Evolutionary conservation across 1,139 yeast genomes (phyloP).

Genomic region (Kurtzmaniella natalensis): DNA sequence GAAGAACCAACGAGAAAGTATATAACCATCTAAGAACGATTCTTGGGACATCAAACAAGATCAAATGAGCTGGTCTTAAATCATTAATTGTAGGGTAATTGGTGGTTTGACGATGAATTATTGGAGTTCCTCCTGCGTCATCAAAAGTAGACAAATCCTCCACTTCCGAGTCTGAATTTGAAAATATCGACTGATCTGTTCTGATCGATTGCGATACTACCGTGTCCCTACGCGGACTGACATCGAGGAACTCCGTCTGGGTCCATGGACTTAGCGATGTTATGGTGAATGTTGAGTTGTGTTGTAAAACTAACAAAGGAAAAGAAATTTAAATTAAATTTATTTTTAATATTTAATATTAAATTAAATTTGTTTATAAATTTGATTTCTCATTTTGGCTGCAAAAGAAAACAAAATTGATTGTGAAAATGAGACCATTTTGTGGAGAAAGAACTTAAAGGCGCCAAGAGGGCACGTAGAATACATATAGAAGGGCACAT

Average conservation of each 20-base stretch:
- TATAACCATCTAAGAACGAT: slow-evolving; percentile 48
- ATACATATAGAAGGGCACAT: too few relatives aligned
- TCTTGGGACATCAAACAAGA: slow-evolving; percentile 27
- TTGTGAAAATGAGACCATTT: too few relatives aligned
- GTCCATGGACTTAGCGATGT: not conserved
- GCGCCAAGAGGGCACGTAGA: too few relatives aligned
- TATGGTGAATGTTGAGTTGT: not conserved
- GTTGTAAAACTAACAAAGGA: not conserved
- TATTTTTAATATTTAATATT: not conserved
- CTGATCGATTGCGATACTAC: not conserved
- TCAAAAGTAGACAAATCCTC: not conserved
- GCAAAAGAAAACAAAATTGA: too few relatives aligned
- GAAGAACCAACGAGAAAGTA: slow-evolving; percentile 50
- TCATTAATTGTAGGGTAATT: slow-evolving; percentile 7
- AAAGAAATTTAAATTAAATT: not conserved
- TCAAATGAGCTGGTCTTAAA: slow-evolving; percentile 9
- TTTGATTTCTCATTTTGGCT: too few relatives aligned
- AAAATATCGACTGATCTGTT: slow-evolving; percentile 1
- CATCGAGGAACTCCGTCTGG: not conserved
- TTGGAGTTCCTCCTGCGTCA: not conserved
- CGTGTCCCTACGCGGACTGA: not conserved
- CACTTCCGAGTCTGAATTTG: not conserved
- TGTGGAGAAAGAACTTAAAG: too few relatives aligned
- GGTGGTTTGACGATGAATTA: slow-evolving; percentile 5
- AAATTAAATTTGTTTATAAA: too few relatives aligned